phyloP scores from a whole-genome alignment of 2,329 filamentous ascomycete genomes.

The Pezicula radicicola region DNA sequence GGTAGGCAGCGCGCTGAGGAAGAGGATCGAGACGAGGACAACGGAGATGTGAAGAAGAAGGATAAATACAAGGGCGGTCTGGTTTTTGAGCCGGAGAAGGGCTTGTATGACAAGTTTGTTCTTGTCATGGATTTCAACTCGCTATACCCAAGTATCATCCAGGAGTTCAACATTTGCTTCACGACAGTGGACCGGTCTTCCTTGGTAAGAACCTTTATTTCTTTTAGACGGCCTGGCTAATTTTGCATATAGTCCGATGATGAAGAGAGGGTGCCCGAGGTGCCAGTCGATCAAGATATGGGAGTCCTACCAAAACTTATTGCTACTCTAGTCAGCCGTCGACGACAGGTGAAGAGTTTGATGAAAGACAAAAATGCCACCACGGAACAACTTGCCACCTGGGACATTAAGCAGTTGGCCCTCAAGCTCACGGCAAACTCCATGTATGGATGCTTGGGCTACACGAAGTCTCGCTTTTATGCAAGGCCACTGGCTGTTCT shows the following conservation, averaged over 20 bases:
- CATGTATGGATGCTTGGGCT: conserved; percentile 98
- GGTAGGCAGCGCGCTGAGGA: conserved; percentile 71
- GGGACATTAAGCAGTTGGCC: conserved; percentile 97
- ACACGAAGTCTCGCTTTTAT: conserved; percentile 96
- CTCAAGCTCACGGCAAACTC: conserved; percentile 98
- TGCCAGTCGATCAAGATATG: conserved; percentile 73
- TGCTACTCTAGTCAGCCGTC: conserved; percentile 82
- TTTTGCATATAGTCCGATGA: conserved; percentile 57
- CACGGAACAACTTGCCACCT: conserved; percentile 81
- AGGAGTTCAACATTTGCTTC: conserved; percentile 99
- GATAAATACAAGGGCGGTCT: conserved; percentile 99
- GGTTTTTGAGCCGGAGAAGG: conserved; percentile 96
- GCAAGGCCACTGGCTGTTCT: conserved; percentile 91
- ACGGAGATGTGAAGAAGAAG: conserved; percentile 85
- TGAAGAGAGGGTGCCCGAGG: conserved; percentile 85
- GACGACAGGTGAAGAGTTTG: conserved; percentile 88
- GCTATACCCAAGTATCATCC: conserved; percentile 99
- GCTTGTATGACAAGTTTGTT: conserved; percentile 96
- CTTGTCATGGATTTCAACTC: conserved; percentile 99
- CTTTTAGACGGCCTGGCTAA: conserved; percentile 9
- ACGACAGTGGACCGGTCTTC: conserved; percentile 84
- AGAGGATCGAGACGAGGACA: conserved; percentile 65
- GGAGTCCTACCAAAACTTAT: conserved; percentile 91
- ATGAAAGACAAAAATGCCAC: conserved; percentile 95
- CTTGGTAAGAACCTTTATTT: conserved; percentile 50